Evolutionary conservation across 108 stramenopile genomes (phyloP).

Genomic region (Conticribra guillardii): DNA sequence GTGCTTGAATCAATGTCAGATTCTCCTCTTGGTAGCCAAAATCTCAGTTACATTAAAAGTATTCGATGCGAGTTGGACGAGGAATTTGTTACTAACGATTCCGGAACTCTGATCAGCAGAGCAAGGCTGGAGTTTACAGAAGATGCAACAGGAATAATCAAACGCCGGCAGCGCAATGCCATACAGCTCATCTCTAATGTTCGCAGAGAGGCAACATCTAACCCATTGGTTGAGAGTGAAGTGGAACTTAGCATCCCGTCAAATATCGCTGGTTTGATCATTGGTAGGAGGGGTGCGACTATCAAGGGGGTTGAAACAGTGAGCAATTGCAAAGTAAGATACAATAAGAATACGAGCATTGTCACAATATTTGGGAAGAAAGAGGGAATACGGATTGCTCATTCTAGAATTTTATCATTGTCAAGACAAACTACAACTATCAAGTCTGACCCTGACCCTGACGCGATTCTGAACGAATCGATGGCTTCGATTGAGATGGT

Average conservation of each 20-base stretch:
- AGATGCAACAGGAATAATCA: slow-evolving; percentile 3
- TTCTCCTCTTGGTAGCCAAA: not conserved
- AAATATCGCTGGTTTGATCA: not conserved
- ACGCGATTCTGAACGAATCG: too few relatives aligned
- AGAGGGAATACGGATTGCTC: slow-evolving; percentile 2
- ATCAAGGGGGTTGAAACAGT: not conserved
- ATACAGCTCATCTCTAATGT: not conserved
- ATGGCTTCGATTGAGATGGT: too few relatives aligned
- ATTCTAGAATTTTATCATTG: not conserved
- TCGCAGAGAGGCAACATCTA: not conserved
- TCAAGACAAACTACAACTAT: not conserved
- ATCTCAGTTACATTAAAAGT: not conserved
- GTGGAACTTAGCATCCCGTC: not conserved
- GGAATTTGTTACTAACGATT: not conserved
- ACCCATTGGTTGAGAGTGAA: not conserved
- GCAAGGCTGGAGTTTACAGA: not conserved
- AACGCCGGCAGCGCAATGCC: not conserved
- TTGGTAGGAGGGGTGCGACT: not conserved
- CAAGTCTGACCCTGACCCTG: slow-evolving; percentile 1
- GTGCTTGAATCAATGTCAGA: not conserved
- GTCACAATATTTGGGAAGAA: not conserved
- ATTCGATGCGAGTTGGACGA: slow-evolving; percentile 1
- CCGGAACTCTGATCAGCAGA: too few relatives aligned
- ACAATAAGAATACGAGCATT: not conserved
- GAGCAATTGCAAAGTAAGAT: not conserved